These are phyloP conservation scores for Quambalaria eucalypti DNA, from an alignment of 1,284 basidiomycete genomes.

Conservation along the genomic window DNA sequence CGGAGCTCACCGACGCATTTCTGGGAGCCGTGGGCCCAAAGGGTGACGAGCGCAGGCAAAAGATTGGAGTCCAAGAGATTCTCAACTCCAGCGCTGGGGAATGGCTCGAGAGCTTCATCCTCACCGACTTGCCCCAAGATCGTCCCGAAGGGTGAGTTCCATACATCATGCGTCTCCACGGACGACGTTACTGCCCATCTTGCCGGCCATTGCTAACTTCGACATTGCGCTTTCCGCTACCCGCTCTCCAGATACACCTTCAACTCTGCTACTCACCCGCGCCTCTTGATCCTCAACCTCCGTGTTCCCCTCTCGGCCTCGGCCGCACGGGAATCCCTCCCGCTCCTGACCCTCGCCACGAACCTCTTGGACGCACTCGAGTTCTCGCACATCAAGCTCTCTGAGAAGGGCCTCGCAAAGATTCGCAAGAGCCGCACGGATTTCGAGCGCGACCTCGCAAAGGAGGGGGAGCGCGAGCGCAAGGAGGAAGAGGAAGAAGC, in stretches of 20 bases:
- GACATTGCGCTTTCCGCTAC: neutral
- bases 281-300: slow-evolving; percentile 32
- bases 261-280: slow-evolving; percentile 1
- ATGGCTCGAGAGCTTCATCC: slow-evolving; percentile 34
- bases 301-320: slow-evolving; percentile 18
- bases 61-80: slow-evolving; percentile 27
- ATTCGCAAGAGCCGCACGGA: slow-evolving; percentile 31
- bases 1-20: slow-evolving; percentile 36
- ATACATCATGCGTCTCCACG: neutral
- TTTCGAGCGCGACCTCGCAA: slow-evolving; percentile 25
- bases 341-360: slow-evolving; percentile 29
- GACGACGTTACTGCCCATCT: too few species aligned
- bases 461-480: slow-evolving; percentile 22
- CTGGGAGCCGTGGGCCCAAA: slow-evolving; percentile 37
- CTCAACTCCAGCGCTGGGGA: slow-evolving; percentile 23
- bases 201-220: neutral
- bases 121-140: slow-evolving; percentile 33
- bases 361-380: slow-evolving; percentile 40
- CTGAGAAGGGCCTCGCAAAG: slow-evolving; percentile 23
- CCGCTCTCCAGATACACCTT: neutral
- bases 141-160: slow-evolving; percentile 17
- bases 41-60: slow-evolving; percentile 30
- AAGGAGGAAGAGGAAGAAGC: slow-evolving; percentile 34
- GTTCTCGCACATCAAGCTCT: slow-evolving; percentile 20
- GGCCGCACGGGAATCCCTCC: slow-evolving; percentile 15